A percentile compares a stretch with the other conserved stretches of the same genome.
These are phyloP conservation scores for Kwoniella sp. DNA, from an alignment of 768 basidiomycete species.

Conservation along the genomic window DNA sequence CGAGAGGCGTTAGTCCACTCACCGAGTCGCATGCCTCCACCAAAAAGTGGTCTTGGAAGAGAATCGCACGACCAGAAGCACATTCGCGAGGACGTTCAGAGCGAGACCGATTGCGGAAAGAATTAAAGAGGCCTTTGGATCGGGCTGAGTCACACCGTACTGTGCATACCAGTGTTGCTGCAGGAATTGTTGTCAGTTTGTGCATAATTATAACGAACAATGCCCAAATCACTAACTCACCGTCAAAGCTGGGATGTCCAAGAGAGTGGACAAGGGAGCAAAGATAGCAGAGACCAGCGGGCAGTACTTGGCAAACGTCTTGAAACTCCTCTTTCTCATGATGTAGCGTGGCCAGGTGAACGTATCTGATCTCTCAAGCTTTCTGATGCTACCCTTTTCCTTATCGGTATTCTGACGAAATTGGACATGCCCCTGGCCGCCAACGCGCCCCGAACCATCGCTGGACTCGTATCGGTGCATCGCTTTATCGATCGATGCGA, in stretches of 20 bases:
- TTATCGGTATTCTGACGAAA: background rate
- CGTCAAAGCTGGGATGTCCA: conserved; percentile 57
- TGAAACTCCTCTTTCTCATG: conserved; percentile 8
- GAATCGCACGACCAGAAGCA: conserved; percentile 55
- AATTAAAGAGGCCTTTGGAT: conserved; percentile 43
- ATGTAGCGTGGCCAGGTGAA: conserved; percentile 22
- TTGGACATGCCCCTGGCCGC: background rate
- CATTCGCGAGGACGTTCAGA: conserved; percentile 55
- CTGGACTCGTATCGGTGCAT: background rate
- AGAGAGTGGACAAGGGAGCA: conserved; percentile 56
- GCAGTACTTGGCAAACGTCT: conserved; percentile 36
- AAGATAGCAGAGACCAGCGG: conserved; percentile 55
- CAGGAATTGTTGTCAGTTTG: background rate
- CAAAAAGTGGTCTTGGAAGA: conserved; percentile 34
- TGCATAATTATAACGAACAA: no score
- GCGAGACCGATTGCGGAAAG: conserved; percentile 48
- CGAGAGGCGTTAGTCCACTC: conserved; percentile 9
- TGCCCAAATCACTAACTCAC: conserved; percentile 34
- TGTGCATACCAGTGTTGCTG: conserved; percentile 53
- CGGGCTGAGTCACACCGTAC: conserved; percentile 42
- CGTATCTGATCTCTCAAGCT: background rate
- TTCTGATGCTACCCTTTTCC: background rate
- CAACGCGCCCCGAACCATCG: background rate
- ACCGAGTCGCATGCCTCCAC: conserved; percentile 42
- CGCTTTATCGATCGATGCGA: background rate